Conservation (phyloP, 108 stramenopile species). For the Nitzschia palea region DNA sequence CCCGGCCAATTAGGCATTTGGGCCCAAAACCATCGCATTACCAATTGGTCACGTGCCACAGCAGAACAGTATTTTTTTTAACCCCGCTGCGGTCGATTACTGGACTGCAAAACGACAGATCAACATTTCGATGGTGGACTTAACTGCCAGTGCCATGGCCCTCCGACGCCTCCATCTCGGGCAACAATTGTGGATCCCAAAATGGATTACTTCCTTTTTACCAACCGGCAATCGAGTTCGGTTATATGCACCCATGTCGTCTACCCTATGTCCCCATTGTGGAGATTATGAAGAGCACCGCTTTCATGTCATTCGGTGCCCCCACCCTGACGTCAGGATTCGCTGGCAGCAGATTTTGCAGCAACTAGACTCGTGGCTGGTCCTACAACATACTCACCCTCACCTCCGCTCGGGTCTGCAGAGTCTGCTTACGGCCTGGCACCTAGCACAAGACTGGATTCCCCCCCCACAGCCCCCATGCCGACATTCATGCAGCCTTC, state of each 20-base stretch:
- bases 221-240: background rate
- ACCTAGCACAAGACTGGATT: too few species aligned
- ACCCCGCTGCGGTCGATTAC: background rate
- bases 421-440: background rate
- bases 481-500: too few species aligned
- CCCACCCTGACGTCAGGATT: background rate
- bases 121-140: background rate
- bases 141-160: background rate
- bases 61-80: background rate
- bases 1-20: background rate
- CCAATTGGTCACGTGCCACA: background rate
- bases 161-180: background rate
- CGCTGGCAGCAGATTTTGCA: background rate
- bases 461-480: too few species aligned
- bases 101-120: background rate
- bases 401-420: background rate
- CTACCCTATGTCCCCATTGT: background rate
- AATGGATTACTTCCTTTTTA: background rate
- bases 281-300: background rate
- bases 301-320: background rate
- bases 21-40: background rate
- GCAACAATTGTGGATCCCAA: background rate
- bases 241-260: background rate
- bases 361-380: background rate
- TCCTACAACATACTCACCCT: background rate